Evolutionary conservation across 495 filamentous ascomycete species (phyloP).

Genomic region (Neurospora sp.): DNA sequence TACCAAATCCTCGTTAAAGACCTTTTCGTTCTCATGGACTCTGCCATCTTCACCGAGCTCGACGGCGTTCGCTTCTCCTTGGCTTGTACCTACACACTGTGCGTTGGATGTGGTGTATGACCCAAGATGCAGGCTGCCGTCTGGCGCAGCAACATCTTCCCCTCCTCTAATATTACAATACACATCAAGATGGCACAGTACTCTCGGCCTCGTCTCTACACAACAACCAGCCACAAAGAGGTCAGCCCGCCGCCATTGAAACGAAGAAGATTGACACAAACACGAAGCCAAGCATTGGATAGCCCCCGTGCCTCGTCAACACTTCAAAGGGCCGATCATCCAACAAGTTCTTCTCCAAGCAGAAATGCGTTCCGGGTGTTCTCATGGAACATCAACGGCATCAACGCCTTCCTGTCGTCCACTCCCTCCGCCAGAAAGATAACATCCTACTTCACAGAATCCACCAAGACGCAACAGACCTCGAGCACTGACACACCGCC

Average conservation of each 20-base stretch:
- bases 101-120: background rate
- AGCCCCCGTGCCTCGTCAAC: background rate
- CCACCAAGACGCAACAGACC: background rate
- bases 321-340: background rate
- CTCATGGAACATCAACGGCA: slow-evolving; percentile 45
- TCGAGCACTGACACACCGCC: background rate
- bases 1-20: background rate
- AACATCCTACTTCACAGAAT: slow-evolving; percentile 29
- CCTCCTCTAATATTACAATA: background rate
- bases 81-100: background rate
- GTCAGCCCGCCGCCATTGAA: slow-evolving; percentile 13
- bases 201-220: background rate
- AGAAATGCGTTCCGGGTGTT: slow-evolving; percentile 21
- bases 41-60: background rate
- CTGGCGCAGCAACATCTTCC: background rate
- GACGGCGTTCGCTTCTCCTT: background rate
- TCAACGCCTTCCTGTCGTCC: slow-evolving; percentile 27
- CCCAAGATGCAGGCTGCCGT: background rate
- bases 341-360: background rate
- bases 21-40: background rate
- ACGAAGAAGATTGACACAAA: slow-evolving; percentile 4
- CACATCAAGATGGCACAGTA: background rate
- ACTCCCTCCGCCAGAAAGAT: slow-evolving; percentile 19
- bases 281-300: background rate
- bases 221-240: background rate